Evolutionary conservation across 1,139 yeast species (phyloP), one percentile per base, ranked within the genome.

Genomic region (Hansenula sp.): DNA sequence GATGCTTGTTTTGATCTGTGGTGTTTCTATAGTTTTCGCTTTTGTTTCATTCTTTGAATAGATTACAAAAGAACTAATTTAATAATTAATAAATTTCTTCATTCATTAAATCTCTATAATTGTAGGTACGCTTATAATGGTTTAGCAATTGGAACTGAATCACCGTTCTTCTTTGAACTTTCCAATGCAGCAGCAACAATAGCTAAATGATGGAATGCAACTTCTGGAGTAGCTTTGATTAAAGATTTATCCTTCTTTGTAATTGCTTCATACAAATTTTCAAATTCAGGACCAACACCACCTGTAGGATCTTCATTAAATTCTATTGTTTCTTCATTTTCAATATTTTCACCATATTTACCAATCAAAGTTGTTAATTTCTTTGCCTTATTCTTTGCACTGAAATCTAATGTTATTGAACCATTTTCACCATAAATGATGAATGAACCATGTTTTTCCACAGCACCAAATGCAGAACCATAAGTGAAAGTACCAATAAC

Each of bases 161-260:
- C 62, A 50, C 96, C 96, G 41, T 70, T 68, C 37, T 71, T 65
- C 33, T 71, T 60, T 31, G 89, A 76, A 44, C 94, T 82, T 47
- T 83, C 82, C 36, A 90, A 64, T 47, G 87, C 85, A 32, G 96
- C 97, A 41, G 78, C 94, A 44, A 90, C 78, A 52, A 87, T 76
- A 10, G 96, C 96, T 62, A 89, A 77, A 61, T 90, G 97, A 63
- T 89, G 96, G 79, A 84, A 89, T 11, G 95, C 89, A 47, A 70
- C 73, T 47, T 76, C 80, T 19, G 96, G 95, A 16, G 80, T 71
- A 29, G 81, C 76, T 32, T 64, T 66, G 39, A 86, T 64, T 42
- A 73, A 51, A 2, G 71, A 60, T 64, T 83, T 84, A 60, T 87
- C 88, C 46, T 80, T 77, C 42, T 73, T 66, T 14, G 55, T 53